Conservation (phyloP, 75 land plant genomes). For the Cryptomeria japonica region DNA sequence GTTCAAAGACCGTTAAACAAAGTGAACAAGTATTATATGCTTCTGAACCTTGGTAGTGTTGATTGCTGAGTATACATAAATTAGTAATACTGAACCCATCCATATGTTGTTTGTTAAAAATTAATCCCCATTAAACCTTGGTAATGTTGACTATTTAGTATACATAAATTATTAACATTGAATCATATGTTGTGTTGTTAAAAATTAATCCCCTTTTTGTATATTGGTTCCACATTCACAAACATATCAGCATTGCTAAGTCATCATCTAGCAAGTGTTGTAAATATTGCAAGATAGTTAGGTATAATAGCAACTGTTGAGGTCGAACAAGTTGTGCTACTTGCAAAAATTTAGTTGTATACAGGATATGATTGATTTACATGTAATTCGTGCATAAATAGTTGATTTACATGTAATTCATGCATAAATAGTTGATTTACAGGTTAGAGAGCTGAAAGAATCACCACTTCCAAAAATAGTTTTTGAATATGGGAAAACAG, state of each 20-base stretch:
- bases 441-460: no score
- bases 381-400: neutral
- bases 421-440: no score
- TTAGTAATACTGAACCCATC: neutral
- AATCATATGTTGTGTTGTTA: neutral
- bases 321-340: neutral
- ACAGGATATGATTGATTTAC: neutral
- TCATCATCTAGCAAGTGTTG: neutral
- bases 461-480: no score
- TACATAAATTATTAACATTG: no score
- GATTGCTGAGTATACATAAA: neutral
- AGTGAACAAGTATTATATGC: neutral
- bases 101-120: no score
- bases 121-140: no score
- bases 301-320: neutral
- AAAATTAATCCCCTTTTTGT: neutral
- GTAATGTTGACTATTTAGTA: no score
- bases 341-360: neutral
- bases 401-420: neutral
- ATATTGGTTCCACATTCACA: neutral
- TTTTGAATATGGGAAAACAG: no score
- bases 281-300: neutral
- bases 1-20: neutral
- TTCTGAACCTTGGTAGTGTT: neutral
- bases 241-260: neutral